Evolutionary conservation across 75 land plant species (phyloP), one percentile per base, ranked within the genome.

Genomic region (Pinus albicaulis): DNA sequence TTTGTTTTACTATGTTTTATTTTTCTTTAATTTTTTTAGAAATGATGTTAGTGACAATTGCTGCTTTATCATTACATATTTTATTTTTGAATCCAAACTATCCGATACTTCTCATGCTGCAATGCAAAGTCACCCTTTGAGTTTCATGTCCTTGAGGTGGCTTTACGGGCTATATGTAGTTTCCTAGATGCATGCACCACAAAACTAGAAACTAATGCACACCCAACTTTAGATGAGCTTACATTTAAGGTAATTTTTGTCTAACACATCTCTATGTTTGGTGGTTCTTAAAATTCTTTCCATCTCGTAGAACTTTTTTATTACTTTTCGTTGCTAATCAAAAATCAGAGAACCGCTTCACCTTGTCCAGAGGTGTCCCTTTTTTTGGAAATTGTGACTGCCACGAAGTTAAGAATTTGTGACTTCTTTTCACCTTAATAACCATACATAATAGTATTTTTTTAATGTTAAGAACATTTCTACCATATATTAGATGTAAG

Each of bases 221-320:
- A 97, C 81, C 99, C 99, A 62, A 98, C 99, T 77, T 80, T 97
- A 44, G 99, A 97, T 81, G 95, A 90, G 56, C 95, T 97, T 26
- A 97, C 98, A 12, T 89, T 90, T 55, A 92, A 97, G 99, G 99
- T 94, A 25, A 4, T 77, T 55, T 60, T 25, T 15, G 41, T 57
- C 36, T 66, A 3, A 38, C 71, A 66, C 20, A 19, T 38, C 52
- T n/a, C 20, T 3, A 7, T 38, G 20, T 66, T 66, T 66, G 20
- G 7, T 36, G 71, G 71, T 36, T 66, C 44, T 66, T 66, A 6
- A 22, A 36, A 1, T 1, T 41, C 20, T 41, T 66, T 19, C 19
- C 12, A 14, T 36, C 8, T 31, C 36, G 44, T 66, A 17, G 17
- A 65, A 65, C 15, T 34, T 38, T 15, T 38, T 19, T 41, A 6